Evolutionary conservation across 331 rosid species (phyloP).

Genomic region (Spiraea crenata): DNA sequence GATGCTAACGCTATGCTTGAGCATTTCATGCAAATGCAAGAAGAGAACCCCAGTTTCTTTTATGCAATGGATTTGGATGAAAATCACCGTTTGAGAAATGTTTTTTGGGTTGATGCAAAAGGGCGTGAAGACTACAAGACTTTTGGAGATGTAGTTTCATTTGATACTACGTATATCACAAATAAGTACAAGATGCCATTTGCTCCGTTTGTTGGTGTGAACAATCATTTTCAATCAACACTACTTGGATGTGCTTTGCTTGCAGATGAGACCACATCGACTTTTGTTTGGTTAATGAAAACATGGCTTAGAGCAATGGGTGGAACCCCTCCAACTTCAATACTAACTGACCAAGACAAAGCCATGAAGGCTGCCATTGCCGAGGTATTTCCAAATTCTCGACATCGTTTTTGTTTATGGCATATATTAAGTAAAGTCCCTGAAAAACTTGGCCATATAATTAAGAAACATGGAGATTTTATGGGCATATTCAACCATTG

Average conservation of each 20-base stretch:
- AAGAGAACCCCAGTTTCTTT: too few species aligned
- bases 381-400: not conserved
- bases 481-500: constrained; percentile 7
- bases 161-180: constrained; percentile 4
- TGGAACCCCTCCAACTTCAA: not conserved
- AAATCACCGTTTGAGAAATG: constrained; percentile 7
- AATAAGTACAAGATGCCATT: constrained; percentile 8
- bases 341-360: not conserved
- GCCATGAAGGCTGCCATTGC: not conserved
- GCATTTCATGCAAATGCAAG: constrained; percentile 10
- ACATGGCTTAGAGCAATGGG: too few species aligned
- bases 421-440: constrained; percentile 2
- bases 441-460: not conserved
- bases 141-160: constrained; percentile 3
- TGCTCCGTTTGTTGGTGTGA: constrained; percentile 6
- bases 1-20: constrained; percentile 13
- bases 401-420: constrained; percentile 8
- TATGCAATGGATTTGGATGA: constrained; percentile 17
- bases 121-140: not conserved
- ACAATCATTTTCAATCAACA: constrained; percentile 14
- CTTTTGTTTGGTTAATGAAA: too few species aligned
- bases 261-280: too few species aligned
- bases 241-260: too few species aligned
- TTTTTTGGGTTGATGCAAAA: constrained; percentile 19
- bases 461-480: not conserved